A percentile compares a stretch with the other conserved stretches of the same genome.
phyloP scores from a whole-genome alignment of 352 stramenopile species.

The Phytophthora lateralis region DNA sequence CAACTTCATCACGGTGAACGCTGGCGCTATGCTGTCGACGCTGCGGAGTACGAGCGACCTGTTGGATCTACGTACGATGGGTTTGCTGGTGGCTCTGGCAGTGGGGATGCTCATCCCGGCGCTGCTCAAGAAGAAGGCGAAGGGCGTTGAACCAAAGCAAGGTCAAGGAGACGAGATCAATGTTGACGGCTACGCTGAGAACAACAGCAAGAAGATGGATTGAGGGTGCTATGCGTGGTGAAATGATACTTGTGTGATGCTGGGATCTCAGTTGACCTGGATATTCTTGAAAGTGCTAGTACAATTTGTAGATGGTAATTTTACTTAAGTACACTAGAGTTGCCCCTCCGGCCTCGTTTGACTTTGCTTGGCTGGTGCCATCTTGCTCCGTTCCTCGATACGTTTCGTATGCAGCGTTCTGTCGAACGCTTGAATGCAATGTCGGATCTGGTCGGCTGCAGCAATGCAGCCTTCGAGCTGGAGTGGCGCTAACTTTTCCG shows the following conservation, averaged over 20 bases:
- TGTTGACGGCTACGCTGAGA: background rate
- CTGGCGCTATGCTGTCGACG: constrained; percentile 76
- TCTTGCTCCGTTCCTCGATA: background rate
- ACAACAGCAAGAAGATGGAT: constrained; percentile 30
- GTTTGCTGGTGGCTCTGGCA: constrained; percentile 59
- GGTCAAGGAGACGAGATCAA: background rate
- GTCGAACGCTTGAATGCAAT: constrained; percentile 31
- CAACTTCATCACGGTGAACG: constrained; percentile 85
- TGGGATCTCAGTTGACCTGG: background rate
- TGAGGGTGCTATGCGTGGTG: constrained; percentile 16
- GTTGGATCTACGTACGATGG: constrained; percentile 62
- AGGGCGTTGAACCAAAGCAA: constrained; percentile 8
- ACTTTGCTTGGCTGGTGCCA: background rate
- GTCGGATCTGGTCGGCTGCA: constrained; percentile 33
- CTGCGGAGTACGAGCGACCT: constrained; percentile 70
- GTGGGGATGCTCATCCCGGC: constrained; percentile 74
- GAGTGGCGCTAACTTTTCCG: constrained; percentile 5
- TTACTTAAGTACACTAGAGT: no score
- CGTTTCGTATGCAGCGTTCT: constrained; percentile 6
- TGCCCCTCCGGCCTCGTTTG: no score
- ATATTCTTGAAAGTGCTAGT: background rate
- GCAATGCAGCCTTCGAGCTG: constrained; percentile 30
- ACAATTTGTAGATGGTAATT: no score
- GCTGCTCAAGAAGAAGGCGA: constrained; percentile 54
- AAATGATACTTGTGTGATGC: constrained; percentile 3